Percentiles rank a stretch among this genome's conserved stretches.
Conservation (phyloP, 139 green algal species). For the Ettlia oleoabundans region DNA sequence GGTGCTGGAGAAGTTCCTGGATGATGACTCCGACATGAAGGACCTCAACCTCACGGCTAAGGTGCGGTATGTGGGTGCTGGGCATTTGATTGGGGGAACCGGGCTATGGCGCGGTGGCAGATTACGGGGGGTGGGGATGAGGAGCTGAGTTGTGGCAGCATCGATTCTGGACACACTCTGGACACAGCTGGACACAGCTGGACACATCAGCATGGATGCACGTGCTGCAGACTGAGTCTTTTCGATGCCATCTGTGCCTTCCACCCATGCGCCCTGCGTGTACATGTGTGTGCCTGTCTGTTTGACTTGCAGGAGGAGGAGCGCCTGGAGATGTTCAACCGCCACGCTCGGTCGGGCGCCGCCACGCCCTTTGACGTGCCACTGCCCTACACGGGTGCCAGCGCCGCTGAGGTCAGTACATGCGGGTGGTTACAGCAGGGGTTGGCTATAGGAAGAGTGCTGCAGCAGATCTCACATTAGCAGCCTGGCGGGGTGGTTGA, state of each 20-base stretch:
- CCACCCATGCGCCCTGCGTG: neutral
- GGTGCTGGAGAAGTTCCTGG: slow-evolving; percentile 67
- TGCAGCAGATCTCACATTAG: too few species aligned
- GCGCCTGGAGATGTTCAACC: slow-evolving; percentile 32
- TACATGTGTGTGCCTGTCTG: neutral
- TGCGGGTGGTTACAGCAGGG: neutral
- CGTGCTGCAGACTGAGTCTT: neutral
- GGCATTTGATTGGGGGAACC: neutral
- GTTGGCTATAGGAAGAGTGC: too few species aligned
- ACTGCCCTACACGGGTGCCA: slow-evolving; percentile 25
- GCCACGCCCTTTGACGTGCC: slow-evolving; percentile 32
- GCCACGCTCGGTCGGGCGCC: slow-evolving; percentile 18
- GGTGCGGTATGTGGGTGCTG: neutral
- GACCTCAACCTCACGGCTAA: slow-evolving; percentile 67
- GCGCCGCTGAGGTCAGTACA: neutral
- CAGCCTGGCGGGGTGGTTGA: too few species aligned
- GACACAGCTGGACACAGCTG: too few species aligned
- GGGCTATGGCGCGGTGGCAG: too few species aligned
- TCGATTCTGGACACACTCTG: too few species aligned
- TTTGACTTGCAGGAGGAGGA: slow-evolving; percentile 21
- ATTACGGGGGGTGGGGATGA: neutral
- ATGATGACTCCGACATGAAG: slow-evolving; percentile 70
- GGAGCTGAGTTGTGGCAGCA: too few species aligned
- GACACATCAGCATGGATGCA: neutral
- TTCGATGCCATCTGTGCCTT: neutral